Evolutionary conservation across 176 grass and related monocot genomes (phyloP), one percentile per base, ranked within the genome.

Genomic region (Thinopyrum elongatum): DNA sequence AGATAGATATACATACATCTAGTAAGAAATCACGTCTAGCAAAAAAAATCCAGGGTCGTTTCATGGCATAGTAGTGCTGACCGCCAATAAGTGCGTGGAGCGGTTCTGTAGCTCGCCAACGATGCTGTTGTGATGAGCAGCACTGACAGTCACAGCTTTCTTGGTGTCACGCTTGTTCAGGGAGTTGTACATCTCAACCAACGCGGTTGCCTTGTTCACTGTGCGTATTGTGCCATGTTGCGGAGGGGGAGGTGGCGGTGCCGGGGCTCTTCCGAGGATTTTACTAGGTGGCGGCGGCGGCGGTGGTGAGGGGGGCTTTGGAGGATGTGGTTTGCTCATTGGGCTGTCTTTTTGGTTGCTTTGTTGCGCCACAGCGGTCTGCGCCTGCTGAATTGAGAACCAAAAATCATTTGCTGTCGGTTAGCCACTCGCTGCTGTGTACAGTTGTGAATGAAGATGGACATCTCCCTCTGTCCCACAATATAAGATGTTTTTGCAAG

Each of bases 21-120:
- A 22, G 70, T 53, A 53, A 53, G 49, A 53, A 53, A 53, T 19
- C 49, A 7, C 19, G 49, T 53, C 49, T 53, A 53, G 16, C 6
- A 53, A 19, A 53, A 51, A 7, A 53, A 7, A 1, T 53, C 17
- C 2, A 31, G 26, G 26, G 39, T 5, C 5, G 26, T 30, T 65
- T 1, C 26, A 46, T 65, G 59, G 78, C 5, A 44, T 16, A 31
- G 15, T 19, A 16, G 29, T 65, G 81, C 88, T 55, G 82, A 98
- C 96, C 44, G 96, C 91, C 26, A 98, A 35, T 65, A 94, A 66
- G 89, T 98, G 93, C 10, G 84, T 58, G 25, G 96, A 98, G 79
- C 96, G 93, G 79, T 95, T 98, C 86, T 94, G 96, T 38, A 98
- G 91, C 73, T 98, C 96, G 29, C 90, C 93, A 21, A 98, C 86